Percentiles rank a stretch among this genome's conserved stretches.
Conservation (phyloP, 2,329 filamentous ascomycete species). For the Lachnellula arida region DNA sequence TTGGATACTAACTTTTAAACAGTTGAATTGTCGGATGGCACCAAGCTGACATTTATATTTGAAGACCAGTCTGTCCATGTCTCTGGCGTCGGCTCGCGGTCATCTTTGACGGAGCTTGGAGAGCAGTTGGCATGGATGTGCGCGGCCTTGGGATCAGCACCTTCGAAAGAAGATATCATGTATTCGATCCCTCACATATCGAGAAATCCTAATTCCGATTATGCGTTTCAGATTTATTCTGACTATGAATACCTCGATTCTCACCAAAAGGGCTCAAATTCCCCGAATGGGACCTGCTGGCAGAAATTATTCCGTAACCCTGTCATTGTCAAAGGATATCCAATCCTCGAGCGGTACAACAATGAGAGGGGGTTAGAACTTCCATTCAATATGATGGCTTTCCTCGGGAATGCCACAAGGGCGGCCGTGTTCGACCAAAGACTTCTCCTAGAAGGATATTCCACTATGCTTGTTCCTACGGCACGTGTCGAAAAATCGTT, state of each 20-base stretch:
- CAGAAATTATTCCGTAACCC: constrained; percentile 12
- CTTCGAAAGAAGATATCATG: neutral
- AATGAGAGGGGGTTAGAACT: constrained; percentile 19
- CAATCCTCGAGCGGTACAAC: constrained; percentile 7
- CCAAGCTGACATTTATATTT: neutral
- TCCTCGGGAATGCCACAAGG: constrained; percentile 10
- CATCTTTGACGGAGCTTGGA: neutral
- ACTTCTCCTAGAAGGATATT: constrained; percentile 6
- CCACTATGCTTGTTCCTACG: constrained; percentile 3
- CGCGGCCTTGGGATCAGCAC: neutral
- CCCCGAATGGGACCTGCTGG: constrained; percentile 7
- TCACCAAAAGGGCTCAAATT: neutral
- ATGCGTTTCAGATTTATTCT: neutral
- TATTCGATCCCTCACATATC: neutral
- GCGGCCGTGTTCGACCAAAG: neutral
- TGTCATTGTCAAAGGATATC: constrained; percentile 12
- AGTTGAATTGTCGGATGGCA: neutral
- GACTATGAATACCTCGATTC: neutral
- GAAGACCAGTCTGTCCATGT: too few relatives aligned
- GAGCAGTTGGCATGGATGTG: neutral
- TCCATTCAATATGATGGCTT: constrained; percentile 23
- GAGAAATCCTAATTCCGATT: neutral
- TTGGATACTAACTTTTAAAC: neutral
- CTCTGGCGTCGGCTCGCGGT: neutral
- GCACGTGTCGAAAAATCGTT: neutral